Percentiles rank a stretch among this genome's conserved stretches.
Conservation (phyloP, 805 yeast genomes). For the Cephaloascus albidus region DNA sequence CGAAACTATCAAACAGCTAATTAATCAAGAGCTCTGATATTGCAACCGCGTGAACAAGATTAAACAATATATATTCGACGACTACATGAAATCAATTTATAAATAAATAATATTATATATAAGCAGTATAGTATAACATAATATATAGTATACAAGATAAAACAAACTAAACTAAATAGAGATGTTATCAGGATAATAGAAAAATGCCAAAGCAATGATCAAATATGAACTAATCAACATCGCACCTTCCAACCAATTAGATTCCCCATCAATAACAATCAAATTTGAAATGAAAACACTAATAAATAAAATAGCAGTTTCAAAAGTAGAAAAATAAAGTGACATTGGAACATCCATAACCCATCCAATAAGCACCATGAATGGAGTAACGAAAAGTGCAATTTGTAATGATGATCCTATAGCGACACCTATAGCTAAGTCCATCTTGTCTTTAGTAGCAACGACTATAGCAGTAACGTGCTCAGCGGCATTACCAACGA, state of each 20-base stretch:
- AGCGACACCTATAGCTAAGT: slow-evolving; percentile 93
- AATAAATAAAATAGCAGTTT: slow-evolving; percentile 85
- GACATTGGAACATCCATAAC: slow-evolving; percentile 84
- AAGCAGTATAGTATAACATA: too few species aligned
- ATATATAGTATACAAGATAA: too few species aligned
- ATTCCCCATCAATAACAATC: slow-evolving; percentile 85
- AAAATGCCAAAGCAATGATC: slow-evolving; percentile 85
- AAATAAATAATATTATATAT: too few species aligned
- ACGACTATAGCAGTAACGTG: slow-evolving; percentile 95
- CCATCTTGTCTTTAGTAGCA: slow-evolving; percentile 95
- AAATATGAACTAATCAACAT: slow-evolving; percentile 82
- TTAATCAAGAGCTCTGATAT: too few species aligned
- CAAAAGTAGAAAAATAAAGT: slow-evolving; percentile 83
- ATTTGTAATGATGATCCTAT: slow-evolving; percentile 94
- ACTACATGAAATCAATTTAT: too few species aligned
- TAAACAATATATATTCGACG: too few species aligned
- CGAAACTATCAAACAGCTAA: too few species aligned
- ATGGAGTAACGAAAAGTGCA: slow-evolving; percentile 91
- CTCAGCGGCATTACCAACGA: slow-evolving; percentile 98
- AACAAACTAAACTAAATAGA: too few species aligned
- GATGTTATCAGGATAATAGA: slow-evolving; percentile 62
- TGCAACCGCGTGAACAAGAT: too few species aligned
- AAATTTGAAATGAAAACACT: slow-evolving; percentile 84
- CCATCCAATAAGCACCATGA: slow-evolving; percentile 95
- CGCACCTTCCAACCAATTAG: slow-evolving; percentile 95